phyloP scores from a whole-genome alignment of 768 basidiomycete genomes.

The Kwoniella sp. region DNA sequence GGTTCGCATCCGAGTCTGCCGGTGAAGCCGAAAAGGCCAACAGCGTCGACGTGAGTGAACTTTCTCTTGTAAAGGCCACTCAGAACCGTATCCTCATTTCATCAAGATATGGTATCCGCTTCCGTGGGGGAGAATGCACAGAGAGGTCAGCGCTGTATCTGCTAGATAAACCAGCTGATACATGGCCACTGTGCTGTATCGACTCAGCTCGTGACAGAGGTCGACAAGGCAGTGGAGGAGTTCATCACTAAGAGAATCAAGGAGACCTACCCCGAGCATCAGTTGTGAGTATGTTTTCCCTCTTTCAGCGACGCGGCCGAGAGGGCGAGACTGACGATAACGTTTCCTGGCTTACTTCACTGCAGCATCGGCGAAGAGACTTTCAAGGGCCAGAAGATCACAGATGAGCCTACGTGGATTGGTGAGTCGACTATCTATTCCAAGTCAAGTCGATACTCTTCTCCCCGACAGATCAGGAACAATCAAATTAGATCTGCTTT shows the following conservation, averaged over 20 bases:
- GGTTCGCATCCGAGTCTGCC: constrained; percentile 60
- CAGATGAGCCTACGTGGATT: constrained; percentile 90
- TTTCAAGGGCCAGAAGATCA: constrained; percentile 66
- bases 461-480: not conserved
- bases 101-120: not conserved
- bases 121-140: too few species aligned
- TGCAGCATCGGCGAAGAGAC: constrained; percentile 91
- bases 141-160: too few species aligned
- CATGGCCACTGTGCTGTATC: not conserved
- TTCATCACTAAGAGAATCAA: constrained; percentile 72
- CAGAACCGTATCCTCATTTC: not conserved
- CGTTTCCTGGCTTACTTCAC: not conserved
- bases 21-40: constrained; percentile 83
- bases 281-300: constrained; percentile 67
- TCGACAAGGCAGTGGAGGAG: constrained; percentile 87
- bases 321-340: not conserved
- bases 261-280: constrained; percentile 70
- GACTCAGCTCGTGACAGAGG: constrained; percentile 78
- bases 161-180: constrained; percentile 4
- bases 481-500: not conserved
- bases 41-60: constrained; percentile 68
- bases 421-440: too few species aligned
- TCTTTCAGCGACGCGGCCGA: too few species aligned
- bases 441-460: constrained; percentile 69
- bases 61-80: not conserved